Conservation (phyloP, 2,329 filamentous ascomycete genomes). For the Emydomyces testavorans region DNA sequence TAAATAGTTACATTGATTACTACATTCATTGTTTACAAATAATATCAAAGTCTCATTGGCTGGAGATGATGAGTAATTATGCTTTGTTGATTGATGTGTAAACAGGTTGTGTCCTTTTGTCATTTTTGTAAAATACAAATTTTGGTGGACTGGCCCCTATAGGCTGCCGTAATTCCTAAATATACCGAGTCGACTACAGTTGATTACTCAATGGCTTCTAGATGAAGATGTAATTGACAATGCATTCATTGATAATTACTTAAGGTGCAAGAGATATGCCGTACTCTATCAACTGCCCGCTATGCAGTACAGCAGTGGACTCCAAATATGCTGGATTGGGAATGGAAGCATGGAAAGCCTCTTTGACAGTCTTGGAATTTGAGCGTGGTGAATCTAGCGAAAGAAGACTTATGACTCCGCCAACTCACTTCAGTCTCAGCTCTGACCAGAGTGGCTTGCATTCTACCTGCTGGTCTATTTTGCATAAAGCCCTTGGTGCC, state of each 20-base stretch:
- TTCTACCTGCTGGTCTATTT: constrained; percentile 11
- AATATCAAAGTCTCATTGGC: too few species aligned
- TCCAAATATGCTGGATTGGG: not conserved
- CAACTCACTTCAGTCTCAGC: not conserved
- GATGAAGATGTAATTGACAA: not conserved
- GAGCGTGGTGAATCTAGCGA: not conserved
- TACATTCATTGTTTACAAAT: too few species aligned
- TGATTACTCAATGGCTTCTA: too few species aligned
- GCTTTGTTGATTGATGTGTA: too few species aligned
- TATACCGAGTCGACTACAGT: too few species aligned
- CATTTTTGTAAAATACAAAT: too few species aligned
- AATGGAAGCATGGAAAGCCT: constrained; percentile 5
- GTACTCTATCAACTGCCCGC: constrained; percentile 3
- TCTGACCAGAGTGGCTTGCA: not conserved
- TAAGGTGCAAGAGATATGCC: constrained; percentile 11
- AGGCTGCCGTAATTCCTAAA: too few species aligned
- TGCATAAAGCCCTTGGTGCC: not conserved
- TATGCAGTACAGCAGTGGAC: constrained; percentile 2
- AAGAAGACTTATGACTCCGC: not conserved
- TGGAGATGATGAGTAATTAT: too few species aligned
- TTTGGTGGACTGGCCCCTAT: too few species aligned
- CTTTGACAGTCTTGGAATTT: constrained; percentile 1
- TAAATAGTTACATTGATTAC: too few species aligned
- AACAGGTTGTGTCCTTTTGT: too few species aligned
- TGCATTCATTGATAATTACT: not conserved